phyloP scores from a whole-genome alignment of 768 basidiomycete species.

The Russula foetens region DNA sequence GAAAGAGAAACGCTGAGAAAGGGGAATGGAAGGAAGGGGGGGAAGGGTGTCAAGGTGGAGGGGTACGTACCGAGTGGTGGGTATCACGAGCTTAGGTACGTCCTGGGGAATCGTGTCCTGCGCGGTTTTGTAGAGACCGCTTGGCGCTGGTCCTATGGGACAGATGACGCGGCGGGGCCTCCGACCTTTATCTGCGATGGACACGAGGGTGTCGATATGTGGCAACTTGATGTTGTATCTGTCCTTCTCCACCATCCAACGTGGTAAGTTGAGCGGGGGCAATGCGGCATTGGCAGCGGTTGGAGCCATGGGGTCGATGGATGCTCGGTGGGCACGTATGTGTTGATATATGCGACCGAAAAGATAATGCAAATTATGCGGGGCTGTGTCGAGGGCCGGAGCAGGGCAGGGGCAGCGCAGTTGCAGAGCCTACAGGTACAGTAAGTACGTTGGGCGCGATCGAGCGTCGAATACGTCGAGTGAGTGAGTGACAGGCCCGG shows the following conservation, averaged over 20 bases:
- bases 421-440: background rate
- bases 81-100: constrained; percentile 6
- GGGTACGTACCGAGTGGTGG: background rate
- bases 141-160: constrained; percentile 5
- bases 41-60: too few species aligned
- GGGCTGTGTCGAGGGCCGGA: background rate
- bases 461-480: too few species aligned
- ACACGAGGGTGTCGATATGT: constrained; percentile 1
- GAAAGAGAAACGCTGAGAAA: background rate
- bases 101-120: constrained; percentile 6
- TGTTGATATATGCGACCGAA: background rate
- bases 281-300: background rate
- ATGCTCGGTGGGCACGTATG: background rate
- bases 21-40: too few species aligned
- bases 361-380: background rate
- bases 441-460: too few species aligned
- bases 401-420: background rate
- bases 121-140: constrained; percentile 12
- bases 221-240: constrained; percentile 3
- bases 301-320: background rate
- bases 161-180: background rate
- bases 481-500: background rate
- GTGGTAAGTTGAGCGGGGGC: constrained; percentile 6
- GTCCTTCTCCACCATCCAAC: constrained; percentile 2
- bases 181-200: constrained; percentile 11